Evolutionary conservation across 805 yeast species (phyloP).

Genomic region (Candida orba): DNA sequence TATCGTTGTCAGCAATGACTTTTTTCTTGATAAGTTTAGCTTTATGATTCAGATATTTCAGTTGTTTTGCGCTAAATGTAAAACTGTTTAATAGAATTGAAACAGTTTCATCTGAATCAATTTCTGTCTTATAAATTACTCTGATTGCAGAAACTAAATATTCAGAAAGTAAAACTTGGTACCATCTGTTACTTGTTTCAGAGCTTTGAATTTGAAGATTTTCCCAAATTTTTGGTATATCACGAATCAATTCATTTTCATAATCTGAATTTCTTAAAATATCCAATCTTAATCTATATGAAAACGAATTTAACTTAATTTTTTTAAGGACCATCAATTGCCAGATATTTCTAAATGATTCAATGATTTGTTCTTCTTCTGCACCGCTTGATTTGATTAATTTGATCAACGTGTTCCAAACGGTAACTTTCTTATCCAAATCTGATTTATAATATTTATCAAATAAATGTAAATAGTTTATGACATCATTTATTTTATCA

Average conservation of each 20-base stretch:
- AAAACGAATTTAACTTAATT: conserved; percentile 6
- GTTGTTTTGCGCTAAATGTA: neutral
- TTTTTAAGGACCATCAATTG: conserved; percentile 7
- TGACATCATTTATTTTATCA: conserved; percentile 5
- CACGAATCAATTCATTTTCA: conserved; percentile 8
- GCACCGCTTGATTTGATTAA: conserved; percentile 6
- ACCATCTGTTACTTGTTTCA: neutral
- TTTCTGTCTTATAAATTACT: conserved; percentile 6
- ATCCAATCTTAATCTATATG: conserved; percentile 10
- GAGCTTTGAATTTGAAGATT: conserved; percentile 4
- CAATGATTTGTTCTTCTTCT: conserved; percentile 1
- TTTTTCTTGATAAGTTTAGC: neutral
- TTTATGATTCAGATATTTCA: neutral
- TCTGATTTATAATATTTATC: conserved; percentile 10
- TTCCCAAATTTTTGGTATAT: conserved; percentile 9
- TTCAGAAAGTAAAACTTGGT: conserved; percentile 9
- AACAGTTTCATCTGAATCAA: conserved; percentile 6
- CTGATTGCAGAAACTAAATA: conserved; percentile 7
- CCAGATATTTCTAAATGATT: conserved; percentile 14
- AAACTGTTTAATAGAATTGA: conserved; percentile 4
- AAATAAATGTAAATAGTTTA: conserved; percentile 12
- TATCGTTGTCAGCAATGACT: conserved; percentile 7
- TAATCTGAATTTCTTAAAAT: conserved; percentile 5
- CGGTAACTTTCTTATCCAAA: neutral
- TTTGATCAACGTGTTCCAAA: conserved; percentile 16